A percentile compares a stretch with the other conserved stretches of the same genome.
phyloP scores from a whole-genome alignment of 2,329 filamentous ascomycete genomes.

The Trichophyton equinum region DNA sequence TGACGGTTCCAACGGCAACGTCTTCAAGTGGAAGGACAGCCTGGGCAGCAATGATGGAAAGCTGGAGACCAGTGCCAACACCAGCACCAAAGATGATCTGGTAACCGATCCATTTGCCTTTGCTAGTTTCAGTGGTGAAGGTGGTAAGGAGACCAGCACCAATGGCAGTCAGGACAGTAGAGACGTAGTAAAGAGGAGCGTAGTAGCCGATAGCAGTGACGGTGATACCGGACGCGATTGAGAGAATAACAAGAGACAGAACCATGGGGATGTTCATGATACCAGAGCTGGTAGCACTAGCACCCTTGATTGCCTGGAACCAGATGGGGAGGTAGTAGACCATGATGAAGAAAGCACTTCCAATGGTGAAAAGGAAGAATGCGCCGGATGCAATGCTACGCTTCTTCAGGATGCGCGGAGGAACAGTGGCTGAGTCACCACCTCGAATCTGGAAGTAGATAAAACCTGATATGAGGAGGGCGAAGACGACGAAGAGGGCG shows the following conservation, averaged over 20 bases:
- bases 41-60: constrained; percentile 15
- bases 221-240: constrained; percentile 11
- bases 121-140: constrained; percentile 16
- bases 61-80: constrained; percentile 17
- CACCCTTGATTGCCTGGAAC: constrained; percentile 35
- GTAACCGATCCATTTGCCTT: constrained; percentile 19
- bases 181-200: constrained; percentile 16
- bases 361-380: constrained; percentile 7
- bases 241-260: constrained; percentile 21
- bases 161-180: constrained; percentile 16
- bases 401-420: constrained; percentile 19
- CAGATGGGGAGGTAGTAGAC: constrained; percentile 22
- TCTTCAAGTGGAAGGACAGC: constrained; percentile 15
- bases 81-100: constrained; percentile 19
- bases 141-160: constrained; percentile 22
- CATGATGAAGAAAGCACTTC: constrained; percentile 11
- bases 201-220: constrained; percentile 15
- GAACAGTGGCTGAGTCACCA: constrained; percentile 19
- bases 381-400: constrained; percentile 6
- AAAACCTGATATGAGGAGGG: constrained; percentile 33
- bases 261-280: constrained; percentile 27
- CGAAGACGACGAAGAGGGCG: not conserved
- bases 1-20: constrained; percentile 15
- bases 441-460: constrained; percentile 25
- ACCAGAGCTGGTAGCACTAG: constrained; percentile 26